A percentile compares a stretch with the other conserved stretches of the same genome.
phyloP scores from a whole-genome alignment of 352 stramenopile species.

The Phytophthora sp. region DNA sequence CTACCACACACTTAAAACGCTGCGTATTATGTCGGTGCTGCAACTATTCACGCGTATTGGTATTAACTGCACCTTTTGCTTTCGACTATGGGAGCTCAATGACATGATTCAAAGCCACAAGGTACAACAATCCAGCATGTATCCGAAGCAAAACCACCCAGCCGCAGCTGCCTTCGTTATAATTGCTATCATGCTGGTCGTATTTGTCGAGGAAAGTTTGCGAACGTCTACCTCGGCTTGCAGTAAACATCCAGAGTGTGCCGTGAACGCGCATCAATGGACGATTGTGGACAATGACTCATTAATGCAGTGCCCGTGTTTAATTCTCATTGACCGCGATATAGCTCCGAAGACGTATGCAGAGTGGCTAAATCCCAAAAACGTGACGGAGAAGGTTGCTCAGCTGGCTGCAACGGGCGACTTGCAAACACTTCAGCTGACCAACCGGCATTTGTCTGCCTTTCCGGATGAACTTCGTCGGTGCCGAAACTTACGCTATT shows the following conservation, averaged over 20 bases:
- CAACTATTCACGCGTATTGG: slow-evolving; percentile 22
- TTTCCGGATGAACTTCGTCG: slow-evolving; percentile 27
- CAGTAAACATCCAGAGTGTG: slow-evolving; percentile 22
- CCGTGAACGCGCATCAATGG: slow-evolving; percentile 27
- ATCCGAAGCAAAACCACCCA: slow-evolving; percentile 10
- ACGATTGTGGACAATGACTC: neutral
- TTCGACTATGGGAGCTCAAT: neutral
- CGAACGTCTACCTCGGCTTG: slow-evolving; percentile 11
- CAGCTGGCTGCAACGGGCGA: slow-evolving; percentile 23
- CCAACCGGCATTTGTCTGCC: slow-evolving; percentile 30
- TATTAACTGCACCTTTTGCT: slow-evolving; percentile 7
- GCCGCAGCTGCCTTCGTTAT: neutral
- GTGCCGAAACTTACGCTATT: slow-evolving; percentile 28
- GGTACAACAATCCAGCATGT: too few relatives aligned
- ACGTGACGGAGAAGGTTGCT: slow-evolving; percentile 29
- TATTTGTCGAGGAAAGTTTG: slow-evolving; percentile 22
- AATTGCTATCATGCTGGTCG: slow-evolving; percentile 1
- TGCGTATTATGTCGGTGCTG: slow-evolving; percentile 33
- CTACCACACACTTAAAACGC: slow-evolving; percentile 27
- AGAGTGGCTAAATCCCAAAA: slow-evolving; percentile 25
- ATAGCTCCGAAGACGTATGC: slow-evolving; percentile 18
- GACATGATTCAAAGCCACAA: too few relatives aligned
- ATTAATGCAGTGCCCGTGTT: slow-evolving; percentile 36
- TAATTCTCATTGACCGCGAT: slow-evolving; percentile 40
- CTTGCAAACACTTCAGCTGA: slow-evolving; percentile 33